A percentile compares a stretch with the other conserved stretches of the same genome.
These are phyloP conservation scores for Sideroxylon spinosum DNA, from an alignment of 179 eudicot genomes.

Conservation along the genomic window DNA sequence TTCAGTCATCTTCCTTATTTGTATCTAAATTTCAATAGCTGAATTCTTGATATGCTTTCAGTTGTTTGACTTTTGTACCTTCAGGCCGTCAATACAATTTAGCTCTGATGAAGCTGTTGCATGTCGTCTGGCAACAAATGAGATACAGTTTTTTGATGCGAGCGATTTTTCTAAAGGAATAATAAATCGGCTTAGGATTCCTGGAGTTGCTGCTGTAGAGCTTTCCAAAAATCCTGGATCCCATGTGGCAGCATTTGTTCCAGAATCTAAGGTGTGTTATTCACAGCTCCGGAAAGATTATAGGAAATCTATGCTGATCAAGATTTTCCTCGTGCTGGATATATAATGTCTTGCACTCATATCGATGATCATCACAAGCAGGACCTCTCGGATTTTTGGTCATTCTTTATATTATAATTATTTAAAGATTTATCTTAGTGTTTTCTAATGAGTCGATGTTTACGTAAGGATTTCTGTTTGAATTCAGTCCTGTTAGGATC, in stretches of 20 bases:
- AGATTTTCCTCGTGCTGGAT: neutral
- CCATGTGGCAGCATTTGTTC: constrained; percentile 83
- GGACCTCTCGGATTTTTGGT: neutral
- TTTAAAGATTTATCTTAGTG: neutral
- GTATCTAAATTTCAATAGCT: neutral
- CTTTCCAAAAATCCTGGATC: constrained; percentile 75
- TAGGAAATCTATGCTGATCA: neutral
- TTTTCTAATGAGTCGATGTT: neutral
- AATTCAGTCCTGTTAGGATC: constrained; percentile 2
- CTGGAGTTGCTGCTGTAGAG: constrained; percentile 77
- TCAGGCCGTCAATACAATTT: constrained; percentile 75
- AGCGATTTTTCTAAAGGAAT: constrained; percentile 75
- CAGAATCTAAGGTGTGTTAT: constrained; percentile 80
- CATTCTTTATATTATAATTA: neutral
- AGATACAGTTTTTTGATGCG: constrained; percentile 73
- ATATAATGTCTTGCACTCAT: neutral
- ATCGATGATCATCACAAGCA: neutral
- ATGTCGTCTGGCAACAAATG: constrained; percentile 84
- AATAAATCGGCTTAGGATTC: constrained; percentile 59
- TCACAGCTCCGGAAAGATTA: constrained; percentile 2
- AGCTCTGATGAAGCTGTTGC: constrained; percentile 77
- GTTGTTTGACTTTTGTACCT: constrained; percentile 15
- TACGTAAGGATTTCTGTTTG: neutral
- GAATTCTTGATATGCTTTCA: neutral
- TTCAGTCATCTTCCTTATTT: neutral